These are phyloP conservation scores for Phytophthora cryptogea DNA, from an alignment of 352 stramenopile species.

Conservation along the genomic window DNA sequence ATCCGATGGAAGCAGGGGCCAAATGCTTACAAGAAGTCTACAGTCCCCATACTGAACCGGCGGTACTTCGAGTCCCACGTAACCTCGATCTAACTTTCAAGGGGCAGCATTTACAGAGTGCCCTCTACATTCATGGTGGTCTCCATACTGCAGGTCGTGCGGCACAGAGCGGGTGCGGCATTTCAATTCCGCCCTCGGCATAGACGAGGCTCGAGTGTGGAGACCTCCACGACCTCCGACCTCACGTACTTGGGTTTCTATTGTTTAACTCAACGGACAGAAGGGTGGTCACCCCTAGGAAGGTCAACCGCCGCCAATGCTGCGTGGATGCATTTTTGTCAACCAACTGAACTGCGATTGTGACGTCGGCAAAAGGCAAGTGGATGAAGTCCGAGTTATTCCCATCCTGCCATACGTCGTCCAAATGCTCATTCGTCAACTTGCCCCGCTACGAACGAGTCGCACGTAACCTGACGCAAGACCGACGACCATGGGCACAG, in stretches of 20 bases:
- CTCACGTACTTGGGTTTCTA: background rate
- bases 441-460: conserved; percentile 2
- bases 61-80: no score
- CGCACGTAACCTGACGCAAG: conserved; percentile 10
- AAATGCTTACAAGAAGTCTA: no score
- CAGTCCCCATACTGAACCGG: no score
- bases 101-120: no score
- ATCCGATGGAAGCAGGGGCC: no score
- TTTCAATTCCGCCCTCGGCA: conserved; percentile 24
- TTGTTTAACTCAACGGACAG: conserved; percentile 14
- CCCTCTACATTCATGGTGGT: no score
- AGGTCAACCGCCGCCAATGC: conserved; percentile 18
- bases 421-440: conserved; percentile 20
- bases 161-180: conserved; percentile 4
- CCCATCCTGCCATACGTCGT: conserved; percentile 8
- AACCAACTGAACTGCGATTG: conserved; percentile 23
- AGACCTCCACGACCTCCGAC: conserved; percentile 12
- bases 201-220: conserved; percentile 11
- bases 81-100: no score
- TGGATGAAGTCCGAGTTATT: conserved; percentile 33
- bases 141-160: background rate
- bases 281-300: conserved; percentile 3
- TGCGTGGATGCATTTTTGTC: conserved; percentile 34
- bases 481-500: conserved; percentile 13
- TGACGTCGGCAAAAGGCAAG: conserved; percentile 16